Base-by-base conservation (phyloP, 768 basidiomycete genomes). In the Tricholoma sp. region DNA sequence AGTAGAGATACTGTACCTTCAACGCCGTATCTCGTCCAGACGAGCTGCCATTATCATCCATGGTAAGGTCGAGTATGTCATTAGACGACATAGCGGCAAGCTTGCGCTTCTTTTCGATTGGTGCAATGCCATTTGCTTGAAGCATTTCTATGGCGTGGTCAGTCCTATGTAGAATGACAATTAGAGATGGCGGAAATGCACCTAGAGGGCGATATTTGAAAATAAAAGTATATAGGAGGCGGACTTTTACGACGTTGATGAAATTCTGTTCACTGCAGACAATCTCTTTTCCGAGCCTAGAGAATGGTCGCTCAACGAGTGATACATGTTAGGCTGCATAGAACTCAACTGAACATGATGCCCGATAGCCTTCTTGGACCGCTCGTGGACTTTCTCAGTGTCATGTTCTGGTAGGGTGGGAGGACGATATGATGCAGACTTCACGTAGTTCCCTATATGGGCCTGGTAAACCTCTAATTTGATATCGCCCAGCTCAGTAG, bases 131-230 rank as follows among this genome's bases (percentile, higher is more conserved):
- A 17, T 62, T 59, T 15, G 63, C 63, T 33, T 59, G 55, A 9
- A 63, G 54, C n/a, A 39, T 5, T n/a, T 13, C 37, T 39, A 6
- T n/a, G 36, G n/a, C 9, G 3, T n/a, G 8, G 6, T 20, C 41
- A 42, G 41, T 42, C 17, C 17, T 18, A 17, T 18, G 5, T 11
- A 4, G 15, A 24, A 24, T 24, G 24, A 24, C 24, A 24, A 3
- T 39, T 13, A 39, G 7, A 12, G 37, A n/a, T 5, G n/a, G 15
- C 6, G 3, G 37, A 39, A 11, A 48, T 56, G 11, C 33, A 62
- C 63, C 59, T 13, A 64, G 51, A 10, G 63, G 61, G 18, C 63
- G 56, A 54, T 64, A 64, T 56, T 59, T 60, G 12, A 53, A 53
- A 41, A 42, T 18, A 29, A 53, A 53, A 6, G 41, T 53, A 10